A percentile compares a stretch with the other conserved stretches of the same genome.
These are phyloP conservation scores for Euryodendron excelsum DNA, from an alignment of 148 eudicot species.

Conservation along the genomic window DNA sequence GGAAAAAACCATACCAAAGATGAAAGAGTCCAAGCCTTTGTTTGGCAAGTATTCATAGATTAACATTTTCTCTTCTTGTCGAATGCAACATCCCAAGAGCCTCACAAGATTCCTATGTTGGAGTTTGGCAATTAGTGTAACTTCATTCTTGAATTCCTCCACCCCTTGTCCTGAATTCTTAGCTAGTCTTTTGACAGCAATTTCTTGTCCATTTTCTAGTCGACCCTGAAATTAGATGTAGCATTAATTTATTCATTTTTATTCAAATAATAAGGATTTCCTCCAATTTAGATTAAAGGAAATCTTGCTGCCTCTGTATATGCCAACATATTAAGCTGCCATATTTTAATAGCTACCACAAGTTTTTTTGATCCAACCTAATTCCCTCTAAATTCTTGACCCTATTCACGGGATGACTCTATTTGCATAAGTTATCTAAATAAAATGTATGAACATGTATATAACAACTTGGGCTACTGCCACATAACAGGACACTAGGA, in stretches of 20 bases:
- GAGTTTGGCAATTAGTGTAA: constrained; percentile 49
- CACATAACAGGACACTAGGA: too few relatives aligned
- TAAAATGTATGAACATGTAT: too few relatives aligned
- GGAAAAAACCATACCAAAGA: constrained; percentile 36
- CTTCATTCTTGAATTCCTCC: constrained; percentile 63
- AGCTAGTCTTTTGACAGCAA: constrained; percentile 55
- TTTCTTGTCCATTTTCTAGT: constrained; percentile 37
- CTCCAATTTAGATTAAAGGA: too few relatives aligned
- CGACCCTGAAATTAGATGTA: constrained; percentile 26
- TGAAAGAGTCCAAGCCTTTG: constrained; percentile 50
- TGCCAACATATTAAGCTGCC: too few relatives aligned
- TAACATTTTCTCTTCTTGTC: constrained; percentile 48
- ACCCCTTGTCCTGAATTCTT: constrained; percentile 52
- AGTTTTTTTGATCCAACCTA: too few relatives aligned
- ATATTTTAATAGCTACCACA: too few relatives aligned
- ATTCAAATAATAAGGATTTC: background rate
- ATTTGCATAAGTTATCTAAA: too few relatives aligned
- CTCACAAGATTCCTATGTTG: constrained; percentile 61
- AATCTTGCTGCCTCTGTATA: too few relatives aligned
- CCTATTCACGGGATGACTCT: too few relatives aligned
- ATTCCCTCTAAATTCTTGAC: too few relatives aligned
- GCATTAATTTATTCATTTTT: background rate
- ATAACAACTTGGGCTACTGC: too few relatives aligned
- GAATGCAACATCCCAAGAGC: constrained; percentile 50
- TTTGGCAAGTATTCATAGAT: constrained; percentile 58